Percentiles rank a stretch among this genome's conserved stretches.
phyloP scores from a whole-genome alignment of 2,329 filamentous ascomycete species.

The Fusarium vanettenii region DNA sequence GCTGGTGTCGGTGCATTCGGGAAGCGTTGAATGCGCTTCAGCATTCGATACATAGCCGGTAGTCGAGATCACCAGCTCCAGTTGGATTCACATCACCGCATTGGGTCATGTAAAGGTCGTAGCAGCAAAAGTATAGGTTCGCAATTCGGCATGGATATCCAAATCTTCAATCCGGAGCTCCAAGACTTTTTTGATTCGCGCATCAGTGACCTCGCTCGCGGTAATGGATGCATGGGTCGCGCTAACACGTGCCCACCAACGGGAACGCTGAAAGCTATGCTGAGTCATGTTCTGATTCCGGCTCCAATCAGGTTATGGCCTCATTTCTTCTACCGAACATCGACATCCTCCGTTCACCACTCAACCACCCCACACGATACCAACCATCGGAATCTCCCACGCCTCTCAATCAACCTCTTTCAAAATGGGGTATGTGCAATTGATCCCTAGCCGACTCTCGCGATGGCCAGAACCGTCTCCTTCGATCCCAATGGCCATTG shows the following conservation, averaged over 20 bases:
- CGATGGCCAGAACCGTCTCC: constrained; percentile 14
- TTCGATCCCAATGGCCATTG: constrained; percentile 43
- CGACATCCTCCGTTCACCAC: constrained; percentile 44
- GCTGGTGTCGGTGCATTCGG: constrained; percentile 24
- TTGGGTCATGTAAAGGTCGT: background rate
- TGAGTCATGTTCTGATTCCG: constrained; percentile 49
- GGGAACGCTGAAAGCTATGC: constrained; percentile 37
- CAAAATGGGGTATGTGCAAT: constrained; percentile 57
- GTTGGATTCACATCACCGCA: constrained; percentile 39
- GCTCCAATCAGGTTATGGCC: constrained; percentile 53
- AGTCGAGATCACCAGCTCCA: constrained; percentile 31
- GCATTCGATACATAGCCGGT: constrained; percentile 47
- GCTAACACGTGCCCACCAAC: constrained; percentile 41
- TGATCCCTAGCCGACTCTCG: constrained; percentile 19
- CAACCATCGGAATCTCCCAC: constrained; percentile 35
- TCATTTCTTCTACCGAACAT: constrained; percentile 51
- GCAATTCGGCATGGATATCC: background rate
- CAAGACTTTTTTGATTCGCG: constrained; percentile 28
- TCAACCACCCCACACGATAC: constrained; percentile 40
- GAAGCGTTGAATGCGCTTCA: constrained; percentile 31
- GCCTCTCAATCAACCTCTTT: constrained; percentile 41
- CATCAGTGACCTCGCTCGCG: constrained; percentile 6
- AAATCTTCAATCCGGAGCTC: constrained; percentile 4
- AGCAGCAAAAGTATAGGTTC: constrained; percentile 6
- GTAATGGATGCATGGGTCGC: constrained; percentile 9